A percentile compares a stretch with the other conserved stretches of the same genome.
phyloP scores from a whole-genome alignment of 2,329 filamentous ascomycete species.

The Fusarium mexicanum region DNA sequence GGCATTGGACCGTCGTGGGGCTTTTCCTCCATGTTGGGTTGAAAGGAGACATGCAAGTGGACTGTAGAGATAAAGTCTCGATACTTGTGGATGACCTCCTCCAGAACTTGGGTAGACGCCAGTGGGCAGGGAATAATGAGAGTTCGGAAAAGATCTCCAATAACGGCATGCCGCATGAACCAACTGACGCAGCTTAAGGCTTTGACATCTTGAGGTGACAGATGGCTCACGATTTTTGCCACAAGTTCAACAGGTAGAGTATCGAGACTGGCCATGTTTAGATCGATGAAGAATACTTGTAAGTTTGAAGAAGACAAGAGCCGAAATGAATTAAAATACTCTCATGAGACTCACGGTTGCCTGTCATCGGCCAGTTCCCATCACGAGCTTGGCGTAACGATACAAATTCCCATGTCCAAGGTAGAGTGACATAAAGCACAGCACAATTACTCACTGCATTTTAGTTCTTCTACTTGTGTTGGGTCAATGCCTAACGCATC shows the following conservation, averaged over 20 bases:
- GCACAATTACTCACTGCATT: rapidly evolving
- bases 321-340: neutral
- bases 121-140: neutral
- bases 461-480: neutral
- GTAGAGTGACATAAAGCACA: neutral
- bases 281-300: rapidly evolving
- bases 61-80: neutral
- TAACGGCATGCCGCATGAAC: neutral
- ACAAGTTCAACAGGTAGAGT: neutral
- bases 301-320: rapidly evolving
- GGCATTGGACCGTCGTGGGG: neutral
- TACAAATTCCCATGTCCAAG: rapidly evolving
- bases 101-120: neutral
- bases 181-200: neutral
- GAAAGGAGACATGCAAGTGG: neutral
- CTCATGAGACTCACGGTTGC: neutral
- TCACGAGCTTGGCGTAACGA: neutral
- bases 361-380: neutral
- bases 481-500: neutral
- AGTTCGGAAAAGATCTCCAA: neutral
- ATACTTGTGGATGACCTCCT: neutral
- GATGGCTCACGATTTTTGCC: neutral
- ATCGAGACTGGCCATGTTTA: neutral
- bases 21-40: neutral
- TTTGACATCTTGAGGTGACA: neutral